phyloP scores from a whole-genome alignment of 1,284 basidiomycete species.

The Boletus sp. region DNA sequence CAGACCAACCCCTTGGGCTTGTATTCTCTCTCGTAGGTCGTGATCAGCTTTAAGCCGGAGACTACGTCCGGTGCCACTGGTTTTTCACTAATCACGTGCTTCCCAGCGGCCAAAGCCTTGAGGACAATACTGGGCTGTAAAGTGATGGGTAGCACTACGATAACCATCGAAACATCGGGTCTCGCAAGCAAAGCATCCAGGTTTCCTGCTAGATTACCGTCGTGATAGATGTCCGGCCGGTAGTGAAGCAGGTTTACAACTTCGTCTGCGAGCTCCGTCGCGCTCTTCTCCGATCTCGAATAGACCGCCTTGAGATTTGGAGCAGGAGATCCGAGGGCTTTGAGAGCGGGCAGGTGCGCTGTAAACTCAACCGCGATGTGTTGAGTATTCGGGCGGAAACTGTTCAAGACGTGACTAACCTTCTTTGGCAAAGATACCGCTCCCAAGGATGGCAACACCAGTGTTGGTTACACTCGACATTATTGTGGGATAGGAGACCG shows the following conservation, averaged over 20 bases:
- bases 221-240: conserved; percentile 59
- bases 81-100: conserved; percentile 87
- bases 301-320: conserved; percentile 69
- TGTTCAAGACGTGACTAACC: conserved; percentile 44
- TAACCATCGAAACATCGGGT: conserved; percentile 69
- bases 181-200: conserved; percentile 69
- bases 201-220: conserved; percentile 47
- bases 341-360: conserved; percentile 78
- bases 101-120: conserved; percentile 68
- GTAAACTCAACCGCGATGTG: conserved; percentile 28
- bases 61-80: conserved; percentile 78
- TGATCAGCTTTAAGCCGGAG: conserved; percentile 64
- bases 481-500: neutral
- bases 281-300: conserved; percentile 74
- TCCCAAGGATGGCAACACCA: conserved; percentile 70
- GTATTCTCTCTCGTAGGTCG: conserved; percentile 65
- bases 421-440: conserved; percentile 74
- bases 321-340: conserved; percentile 49
- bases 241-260: conserved; percentile 46
- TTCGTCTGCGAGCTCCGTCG: conserved; percentile 51
- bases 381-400: conserved; percentile 40
- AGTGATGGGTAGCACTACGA: conserved; percentile 79
- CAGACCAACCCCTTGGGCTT: conserved; percentile 75
- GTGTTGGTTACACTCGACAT: conserved; percentile 32
- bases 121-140: conserved; percentile 70